phyloP scores from a whole-genome alignment of 208 protist species.

The Trypanosoma conorhini region DNA sequence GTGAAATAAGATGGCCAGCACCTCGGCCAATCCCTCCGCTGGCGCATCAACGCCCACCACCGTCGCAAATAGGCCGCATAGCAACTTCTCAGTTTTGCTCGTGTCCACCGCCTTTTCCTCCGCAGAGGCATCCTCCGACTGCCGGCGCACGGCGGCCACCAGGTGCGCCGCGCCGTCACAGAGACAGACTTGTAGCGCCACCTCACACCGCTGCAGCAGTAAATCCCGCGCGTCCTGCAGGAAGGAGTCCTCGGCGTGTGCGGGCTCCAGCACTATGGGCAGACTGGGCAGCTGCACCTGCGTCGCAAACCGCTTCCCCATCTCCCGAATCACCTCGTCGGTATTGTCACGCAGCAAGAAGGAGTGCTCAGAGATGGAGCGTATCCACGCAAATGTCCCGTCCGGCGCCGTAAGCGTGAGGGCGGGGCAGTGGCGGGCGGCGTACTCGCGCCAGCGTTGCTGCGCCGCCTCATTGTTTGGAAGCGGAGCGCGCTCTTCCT shows the following conservation, averaged over 20 bases:
- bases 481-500: slow-evolving; percentile 1
- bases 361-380: slow-evolving; percentile 57
- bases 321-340: slow-evolving; percentile 60
- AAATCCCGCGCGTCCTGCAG: background rate
- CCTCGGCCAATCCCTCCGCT: slow-evolving; percentile 34
- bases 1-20: slow-evolving; percentile 48
- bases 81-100: background rate
- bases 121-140: background rate
- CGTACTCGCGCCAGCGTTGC: slow-evolving; percentile 24
- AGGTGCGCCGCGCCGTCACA: slow-evolving; percentile 10
- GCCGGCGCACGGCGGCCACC: background rate
- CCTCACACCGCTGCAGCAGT: slow-evolving; percentile 13
- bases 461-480: slow-evolving; percentile 26
- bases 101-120: background rate
- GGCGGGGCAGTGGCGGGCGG: slow-evolving; percentile 15
- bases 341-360: slow-evolving; percentile 72
- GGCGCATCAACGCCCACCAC: slow-evolving; percentile 2
- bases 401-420: slow-evolving; percentile 14
- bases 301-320: slow-evolving; percentile 54
- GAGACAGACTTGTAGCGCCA: slow-evolving; percentile 2
- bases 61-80: slow-evolving; percentile 8
- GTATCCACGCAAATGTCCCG: slow-evolving; percentile 30
- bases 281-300: slow-evolving; percentile 19
- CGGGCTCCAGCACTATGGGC: slow-evolving; percentile 13
- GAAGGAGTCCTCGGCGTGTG: background rate